phyloP scores from a whole-genome alignment of 2,329 filamentous ascomycete species.

The Elsinoe fawcettii region DNA sequence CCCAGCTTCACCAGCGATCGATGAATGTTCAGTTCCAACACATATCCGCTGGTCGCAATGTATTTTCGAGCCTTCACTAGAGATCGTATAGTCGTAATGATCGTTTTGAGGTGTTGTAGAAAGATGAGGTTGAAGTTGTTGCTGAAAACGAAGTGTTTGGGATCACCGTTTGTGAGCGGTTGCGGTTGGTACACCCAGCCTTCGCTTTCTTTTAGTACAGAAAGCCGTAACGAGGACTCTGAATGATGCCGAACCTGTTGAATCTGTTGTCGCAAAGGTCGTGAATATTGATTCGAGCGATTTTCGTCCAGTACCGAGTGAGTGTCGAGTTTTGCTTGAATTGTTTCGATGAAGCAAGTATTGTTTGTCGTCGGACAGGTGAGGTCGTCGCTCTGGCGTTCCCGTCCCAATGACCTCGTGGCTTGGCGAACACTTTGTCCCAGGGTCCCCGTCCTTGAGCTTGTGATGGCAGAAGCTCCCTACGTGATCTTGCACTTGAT shows the following conservation, averaged over 20 bases:
- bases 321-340: neutral
- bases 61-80: neutral
- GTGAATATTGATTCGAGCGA: neutral
- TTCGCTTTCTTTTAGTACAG: neutral
- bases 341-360: neutral
- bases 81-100: neutral
- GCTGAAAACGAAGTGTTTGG: slow-evolving; percentile 7
- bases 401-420: neutral
- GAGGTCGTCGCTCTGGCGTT: neutral
- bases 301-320: neutral
- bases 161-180: slow-evolving; percentile 5
- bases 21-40: neutral
- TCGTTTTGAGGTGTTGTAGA: neutral
- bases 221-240: neutral
- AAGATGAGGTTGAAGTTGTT: neutral
- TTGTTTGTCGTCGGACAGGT: neutral
- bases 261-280: slow-evolving; percentile 4
- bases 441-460: slow-evolving; percentile 70
- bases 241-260: neutral
- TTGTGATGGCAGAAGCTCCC: slow-evolving; percentile 32
- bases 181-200: slow-evolving; percentile 13
- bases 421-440: slow-evolving; percentile 59
- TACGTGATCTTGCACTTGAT: neutral
- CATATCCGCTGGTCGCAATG: neutral
- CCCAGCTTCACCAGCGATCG: slow-evolving; percentile 3